phyloP scores from a whole-genome alignment of 1,139 yeast species.

The Kodamaea suecica region DNA sequence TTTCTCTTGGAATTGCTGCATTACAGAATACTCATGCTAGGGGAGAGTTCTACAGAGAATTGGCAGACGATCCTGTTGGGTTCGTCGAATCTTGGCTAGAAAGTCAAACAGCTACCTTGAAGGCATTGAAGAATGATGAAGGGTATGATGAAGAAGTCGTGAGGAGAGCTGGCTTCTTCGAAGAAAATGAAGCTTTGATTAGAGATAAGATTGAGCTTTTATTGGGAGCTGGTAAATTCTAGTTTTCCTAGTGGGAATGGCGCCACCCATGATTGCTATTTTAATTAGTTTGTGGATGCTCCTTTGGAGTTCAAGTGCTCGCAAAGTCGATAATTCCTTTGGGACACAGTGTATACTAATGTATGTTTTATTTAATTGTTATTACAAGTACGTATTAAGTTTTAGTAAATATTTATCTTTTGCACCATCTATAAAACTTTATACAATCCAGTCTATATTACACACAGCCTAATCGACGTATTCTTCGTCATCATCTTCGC shows the following conservation, averaged over 20 bases:
- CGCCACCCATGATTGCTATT: too few relatives aligned
- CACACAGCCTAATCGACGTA: conserved; percentile 13
- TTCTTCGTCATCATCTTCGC: conserved; percentile 12
- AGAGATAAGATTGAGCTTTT: conserved; percentile 75
- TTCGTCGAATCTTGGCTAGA: conserved; percentile 73
- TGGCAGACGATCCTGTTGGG: conserved; percentile 73
- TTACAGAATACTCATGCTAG: conserved; percentile 55
- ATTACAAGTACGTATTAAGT: too few relatives aligned
- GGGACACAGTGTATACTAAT: conserved; percentile 1
- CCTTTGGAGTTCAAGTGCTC: too few relatives aligned
- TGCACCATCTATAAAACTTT: too few relatives aligned
- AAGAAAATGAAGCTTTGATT: conserved; percentile 62
- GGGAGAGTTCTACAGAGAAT: conserved; percentile 62
- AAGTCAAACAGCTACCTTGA: conserved; percentile 71
- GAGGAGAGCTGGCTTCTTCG: conserved; percentile 77
- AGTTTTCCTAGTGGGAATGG: neutral
- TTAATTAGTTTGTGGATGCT: too few relatives aligned
- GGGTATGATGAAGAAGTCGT: conserved; percentile 89
- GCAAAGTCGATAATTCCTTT: neutral
- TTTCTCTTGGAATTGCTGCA: conserved; percentile 60
- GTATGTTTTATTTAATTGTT: conserved; percentile 4
- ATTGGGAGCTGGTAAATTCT: conserved; percentile 37
- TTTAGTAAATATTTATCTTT: too few relatives aligned
- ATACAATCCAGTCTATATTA: neutral
- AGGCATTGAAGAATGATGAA: conserved; percentile 78